Base-by-base conservation (phyloP, 2,329 filamentous ascomycete genomes). In the Lasiodiplodia sp. region DNA sequence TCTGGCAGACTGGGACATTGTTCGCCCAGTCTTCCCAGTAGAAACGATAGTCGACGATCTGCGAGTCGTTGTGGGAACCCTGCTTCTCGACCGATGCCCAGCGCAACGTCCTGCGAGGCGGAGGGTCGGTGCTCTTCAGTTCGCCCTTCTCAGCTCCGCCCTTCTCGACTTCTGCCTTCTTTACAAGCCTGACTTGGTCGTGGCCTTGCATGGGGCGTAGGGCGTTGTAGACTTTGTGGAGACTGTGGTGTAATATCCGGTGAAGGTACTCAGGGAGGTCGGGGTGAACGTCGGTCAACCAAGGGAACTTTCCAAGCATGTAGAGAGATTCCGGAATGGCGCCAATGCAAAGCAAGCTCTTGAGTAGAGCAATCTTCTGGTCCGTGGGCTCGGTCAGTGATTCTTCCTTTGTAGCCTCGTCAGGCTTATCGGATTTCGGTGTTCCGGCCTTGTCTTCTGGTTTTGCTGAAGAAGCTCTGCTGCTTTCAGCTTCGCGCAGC, bases 1-100 rank as follows among this genome's bases (percentile, higher is more conserved):
- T 92, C 77, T 97, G 94, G 76, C 96, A 99, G 23, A 97, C 83
- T 0, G 96, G 96, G 56, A 99, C 86, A 71, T 96, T 97, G 79
- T 98, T 95, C 2, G 90, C 87, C 96, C 96, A 99, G 73, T 98
- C 96, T 69, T 97, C 94, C 90, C 96, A 97, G 79, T 99, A 99
- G 77, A 96, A 98, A 40, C 92, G 89, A 78, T 97, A 98, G 65
- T 92, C 86, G 14, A 84, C 88, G n/a, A 87, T 86, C 23, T 90
- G 90, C 11, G 52, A 52, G n/a, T 64, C 66, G 51, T 64, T 65
- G 28, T 67, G 51, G 3, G 58, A 64, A 67, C 90, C 90, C 71
- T 86, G 86, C 72, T 88, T 90, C 73, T 97, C 94, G 5, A 93
- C 88, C 73, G 91, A 91, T 4, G 94, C 92, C 95, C 95, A 97